Base-by-base conservation (phyloP, 768 basidiomycete species). In the Tulasnella sp. region DNA sequence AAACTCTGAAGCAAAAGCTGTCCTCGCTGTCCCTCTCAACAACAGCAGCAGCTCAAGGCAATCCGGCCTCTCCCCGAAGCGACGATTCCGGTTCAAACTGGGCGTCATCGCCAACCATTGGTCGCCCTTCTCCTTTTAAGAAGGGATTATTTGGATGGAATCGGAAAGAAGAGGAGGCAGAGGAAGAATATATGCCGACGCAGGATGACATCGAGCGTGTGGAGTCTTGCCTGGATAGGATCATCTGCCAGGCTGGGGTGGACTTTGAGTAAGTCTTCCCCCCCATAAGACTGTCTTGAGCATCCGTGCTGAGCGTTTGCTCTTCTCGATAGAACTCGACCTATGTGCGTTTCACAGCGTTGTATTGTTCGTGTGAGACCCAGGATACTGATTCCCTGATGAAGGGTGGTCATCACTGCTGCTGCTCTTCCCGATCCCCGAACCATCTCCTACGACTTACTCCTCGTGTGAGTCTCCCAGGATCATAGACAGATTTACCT, bases 171-270 rank as follows among this genome's bases (percentile, higher is more conserved):
- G 38, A 68, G 19, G 64, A 80, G 77, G 81, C 81, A 71, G 79
- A 79, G 79, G 82, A 77, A 8, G 80, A 81, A 67, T 86, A 29
- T 36, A 37, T 52, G 29, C 74, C 54, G 29, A 74, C 38, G 38
- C 25, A n/a, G 25, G 77, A 74, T 40, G 73, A 76, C 58, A 77
- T 39, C 22, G 76, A 70, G 88, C 64, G 84, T 83, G 77, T 93
- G 15, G 90, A 92, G 78, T 87, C 89, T 19, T 87, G 91, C 37
- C 87, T 95, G 85, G 81, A 84, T 49, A 89, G 85, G 81, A 85
- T 95, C 84, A 93, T 95, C 67, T 94, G 92, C 80, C 93, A 94
- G 81, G 94, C 94, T 64, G 94, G 94, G 1, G 91, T 94, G 76
- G 94, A 96, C 83, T 94, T 89, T 79, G 93, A 94, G 94, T 96